Evolutionary conservation across 495 filamentous ascomycete genomes (phyloP).

Genomic region (Neurospora cerealis): DNA sequence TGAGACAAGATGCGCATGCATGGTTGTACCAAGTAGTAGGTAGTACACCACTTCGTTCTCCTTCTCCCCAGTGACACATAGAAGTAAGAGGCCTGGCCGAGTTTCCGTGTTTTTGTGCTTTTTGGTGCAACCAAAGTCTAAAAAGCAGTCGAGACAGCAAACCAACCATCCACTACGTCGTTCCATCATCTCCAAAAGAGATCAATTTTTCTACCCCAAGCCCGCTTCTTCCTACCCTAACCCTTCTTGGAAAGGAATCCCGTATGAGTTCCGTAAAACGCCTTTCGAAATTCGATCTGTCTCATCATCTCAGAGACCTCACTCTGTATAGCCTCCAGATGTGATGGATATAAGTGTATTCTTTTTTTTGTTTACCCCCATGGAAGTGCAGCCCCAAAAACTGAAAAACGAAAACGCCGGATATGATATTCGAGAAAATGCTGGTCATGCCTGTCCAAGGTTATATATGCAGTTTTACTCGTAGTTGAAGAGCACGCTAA

Average conservation of each 20-base stretch:
- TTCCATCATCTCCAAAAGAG: background rate
- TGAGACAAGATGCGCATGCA: background rate
- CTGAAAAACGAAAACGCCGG: background rate
- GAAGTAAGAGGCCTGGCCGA: background rate
- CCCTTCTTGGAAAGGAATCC: background rate
- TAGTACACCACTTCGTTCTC: background rate
- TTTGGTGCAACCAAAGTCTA: background rate
- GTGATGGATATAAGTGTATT: background rate
- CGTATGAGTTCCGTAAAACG: background rate
- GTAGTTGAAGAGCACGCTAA: slow-evolving; percentile 90
- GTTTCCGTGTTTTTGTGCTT: background rate
- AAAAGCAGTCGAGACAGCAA: background rate
- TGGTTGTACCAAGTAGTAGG: background rate
- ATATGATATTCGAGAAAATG: background rate
- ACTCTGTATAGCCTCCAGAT: background rate
- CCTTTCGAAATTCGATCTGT: background rate
- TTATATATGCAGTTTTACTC: slow-evolving; percentile 29
- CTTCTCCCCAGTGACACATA: background rate
- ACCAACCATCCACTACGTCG: background rate
- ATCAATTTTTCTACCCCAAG: background rate
- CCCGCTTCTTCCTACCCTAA: background rate
- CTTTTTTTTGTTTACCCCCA: background rate
- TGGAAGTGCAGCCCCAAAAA: background rate
- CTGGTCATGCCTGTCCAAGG: background rate
- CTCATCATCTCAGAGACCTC: background rate